Conservation (phyloP, 2,329 filamentous ascomycete genomes). For the Aureobasidium melanogenum region DNA sequence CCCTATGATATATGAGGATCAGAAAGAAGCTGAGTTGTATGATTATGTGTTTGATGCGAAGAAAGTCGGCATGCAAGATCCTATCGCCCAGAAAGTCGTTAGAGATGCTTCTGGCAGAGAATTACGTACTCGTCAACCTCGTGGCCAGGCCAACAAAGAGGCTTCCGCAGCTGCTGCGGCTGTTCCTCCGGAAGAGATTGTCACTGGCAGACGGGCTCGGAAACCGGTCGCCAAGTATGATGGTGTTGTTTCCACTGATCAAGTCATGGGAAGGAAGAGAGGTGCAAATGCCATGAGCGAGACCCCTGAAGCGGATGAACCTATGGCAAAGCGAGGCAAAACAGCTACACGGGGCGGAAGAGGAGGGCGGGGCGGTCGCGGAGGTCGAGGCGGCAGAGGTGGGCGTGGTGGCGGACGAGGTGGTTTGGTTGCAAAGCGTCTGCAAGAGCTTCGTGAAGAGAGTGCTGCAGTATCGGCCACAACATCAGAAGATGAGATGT, state of each 20-base stretch:
- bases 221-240: slow-evolving; percentile 16
- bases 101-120: slow-evolving; percentile 39
- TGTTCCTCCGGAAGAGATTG: slow-evolving; percentile 14
- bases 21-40: slow-evolving; percentile 53
- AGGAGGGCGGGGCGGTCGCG: slow-evolving; percentile 10
- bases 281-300: slow-evolving; percentile 13
- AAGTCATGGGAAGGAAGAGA: slow-evolving; percentile 10
- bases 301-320: slow-evolving; percentile 14
- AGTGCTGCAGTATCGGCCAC: slow-evolving; percentile 24
- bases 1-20: slow-evolving; percentile 46
- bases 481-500: slow-evolving; percentile 11
- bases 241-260: slow-evolving; percentile 11
- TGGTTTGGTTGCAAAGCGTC: slow-evolving; percentile 26
- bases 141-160: slow-evolving; percentile 19
- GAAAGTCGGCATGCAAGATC: slow-evolving; percentile 45
- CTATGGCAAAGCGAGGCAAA: slow-evolving; percentile 6
- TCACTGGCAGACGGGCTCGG: slow-evolving; percentile 12
- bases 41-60: slow-evolving; percentile 50
- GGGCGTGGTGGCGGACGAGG: slow-evolving; percentile 3
- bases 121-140: slow-evolving; percentile 35
- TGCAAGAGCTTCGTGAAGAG: slow-evolving; percentile 38
- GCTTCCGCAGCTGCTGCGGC: slow-evolving; percentile 25
- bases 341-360: slow-evolving; percentile 7
- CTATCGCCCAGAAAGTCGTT: slow-evolving; percentile 43
- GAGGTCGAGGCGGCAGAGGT: slow-evolving; percentile 11